Percentiles rank a stretch among this genome's conserved stretches.
Evolutionary conservation across 2,329 filamentous ascomycete genomes (phyloP).

Genomic region (Pseudogymnoascus sp.): DNA sequence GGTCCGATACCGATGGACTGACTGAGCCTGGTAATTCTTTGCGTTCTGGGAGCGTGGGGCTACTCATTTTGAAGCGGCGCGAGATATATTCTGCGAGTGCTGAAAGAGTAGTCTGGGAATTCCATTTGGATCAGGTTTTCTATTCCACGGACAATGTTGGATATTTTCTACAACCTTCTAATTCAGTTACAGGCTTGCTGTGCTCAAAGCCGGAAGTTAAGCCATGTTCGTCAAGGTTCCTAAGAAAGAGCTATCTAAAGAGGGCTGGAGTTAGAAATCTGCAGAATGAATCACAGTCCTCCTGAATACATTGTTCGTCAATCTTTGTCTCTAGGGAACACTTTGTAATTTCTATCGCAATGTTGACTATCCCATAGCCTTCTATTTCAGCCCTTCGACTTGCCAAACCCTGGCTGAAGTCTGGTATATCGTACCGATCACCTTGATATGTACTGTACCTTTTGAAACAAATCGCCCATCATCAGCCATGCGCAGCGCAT

Average conservation of each 20-base stretch:
- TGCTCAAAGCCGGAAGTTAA: not conserved
- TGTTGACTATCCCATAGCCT: not conserved
- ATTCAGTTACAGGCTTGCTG: not conserved
- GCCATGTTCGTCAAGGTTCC: not conserved
- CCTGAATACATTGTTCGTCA: not conserved
- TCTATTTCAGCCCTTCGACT: not conserved
- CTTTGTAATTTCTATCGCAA: not conserved
- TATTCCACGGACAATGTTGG: not conserved
- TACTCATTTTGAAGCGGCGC: not conserved
- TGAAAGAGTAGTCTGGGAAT: not conserved
- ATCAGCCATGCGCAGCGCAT: not conserved
- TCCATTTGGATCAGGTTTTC: not conserved
- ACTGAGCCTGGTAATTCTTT: not conserved
- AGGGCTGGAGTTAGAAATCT: too few relatives aligned
- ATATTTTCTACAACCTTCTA: not conserved
- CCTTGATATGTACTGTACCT: not conserved
- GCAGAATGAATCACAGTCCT: not conserved
- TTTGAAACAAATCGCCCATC: not conserved
- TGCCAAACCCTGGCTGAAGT: not conserved
- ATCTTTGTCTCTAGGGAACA: not conserved
- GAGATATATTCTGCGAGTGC: not conserved
- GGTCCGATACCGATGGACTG: not conserved
- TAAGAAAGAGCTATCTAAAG: not conserved
- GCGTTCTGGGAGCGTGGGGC: not conserved
- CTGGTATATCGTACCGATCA: constrained; percentile 4